phyloP scores from a whole-genome alignment of 2,329 filamentous ascomycete species.

The Macrophomina tecta region DNA sequence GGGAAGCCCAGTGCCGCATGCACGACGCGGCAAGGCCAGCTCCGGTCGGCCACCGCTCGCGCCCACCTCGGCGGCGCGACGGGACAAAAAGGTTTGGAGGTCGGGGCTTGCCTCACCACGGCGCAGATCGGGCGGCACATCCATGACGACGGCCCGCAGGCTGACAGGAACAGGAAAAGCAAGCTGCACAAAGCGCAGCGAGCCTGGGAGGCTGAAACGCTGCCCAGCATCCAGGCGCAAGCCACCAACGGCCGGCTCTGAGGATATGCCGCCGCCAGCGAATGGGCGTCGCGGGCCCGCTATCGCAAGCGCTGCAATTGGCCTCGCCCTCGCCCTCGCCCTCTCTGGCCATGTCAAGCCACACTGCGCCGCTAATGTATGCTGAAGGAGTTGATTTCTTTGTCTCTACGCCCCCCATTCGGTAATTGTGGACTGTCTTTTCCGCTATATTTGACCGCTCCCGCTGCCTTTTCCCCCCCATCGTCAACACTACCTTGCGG shows the following conservation, averaged over 20 bases:
- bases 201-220: slow-evolving; percentile 10
- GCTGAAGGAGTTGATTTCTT: background rate
- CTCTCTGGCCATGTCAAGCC: background rate
- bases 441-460: slow-evolving; percentile 6
- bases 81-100: background rate
- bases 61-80: background rate
- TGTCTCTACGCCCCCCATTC: background rate
- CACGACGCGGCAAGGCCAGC: slow-evolving; percentile 11
- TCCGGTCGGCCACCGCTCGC: background rate
- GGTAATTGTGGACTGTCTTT: background rate
- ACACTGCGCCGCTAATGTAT: slow-evolving; percentile 22
- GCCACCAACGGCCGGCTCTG: background rate
- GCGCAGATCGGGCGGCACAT: background rate
- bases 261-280: background rate
- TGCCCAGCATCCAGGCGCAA: background rate
- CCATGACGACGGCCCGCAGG: background rate
- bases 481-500: background rate
- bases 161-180: slow-evolving; percentile 17
- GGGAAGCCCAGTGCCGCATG: slow-evolving; percentile 4
- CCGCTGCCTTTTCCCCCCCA: background rate
- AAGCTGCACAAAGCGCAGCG: background rate
- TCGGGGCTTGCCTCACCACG: background rate
- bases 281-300: background rate
- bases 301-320: slow-evolving; percentile 8
- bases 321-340: background rate